These are phyloP conservation scores for Sideroxylon spinosum DNA, from an alignment of 179 eudicot genomes.

Conservation along the genomic window DNA sequence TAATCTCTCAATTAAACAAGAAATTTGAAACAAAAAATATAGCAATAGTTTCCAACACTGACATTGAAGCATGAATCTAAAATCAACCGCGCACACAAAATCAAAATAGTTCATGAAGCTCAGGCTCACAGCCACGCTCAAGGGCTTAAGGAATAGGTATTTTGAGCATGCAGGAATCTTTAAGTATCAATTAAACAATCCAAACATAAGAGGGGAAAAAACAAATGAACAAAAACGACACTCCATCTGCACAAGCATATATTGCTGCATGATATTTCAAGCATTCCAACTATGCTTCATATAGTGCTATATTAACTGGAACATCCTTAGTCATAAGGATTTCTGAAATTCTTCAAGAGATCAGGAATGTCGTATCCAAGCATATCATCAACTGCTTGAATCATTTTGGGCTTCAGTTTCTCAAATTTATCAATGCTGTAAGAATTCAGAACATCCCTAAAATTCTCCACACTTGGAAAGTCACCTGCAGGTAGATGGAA, in stretches of 20 bases:
- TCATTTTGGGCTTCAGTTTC: constrained; percentile 88
- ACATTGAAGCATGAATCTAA: background rate
- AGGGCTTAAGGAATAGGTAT: too few relatives aligned
- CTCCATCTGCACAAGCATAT: background rate
- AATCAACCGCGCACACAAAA: background rate
- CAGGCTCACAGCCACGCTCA: too few relatives aligned
- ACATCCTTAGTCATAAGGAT: constrained; percentile 59
- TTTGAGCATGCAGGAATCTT: background rate
- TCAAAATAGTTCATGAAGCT: too few relatives aligned
- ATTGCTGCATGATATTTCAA: too few relatives aligned
- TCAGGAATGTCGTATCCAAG: constrained; percentile 87
- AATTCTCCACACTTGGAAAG: constrained; percentile 75
- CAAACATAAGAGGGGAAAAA: background rate
- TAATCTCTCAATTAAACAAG: too few relatives aligned
- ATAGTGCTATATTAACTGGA: background rate
- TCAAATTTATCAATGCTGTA: constrained; percentile 81
- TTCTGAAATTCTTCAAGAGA: constrained; percentile 76
- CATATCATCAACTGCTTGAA: constrained; percentile 90
- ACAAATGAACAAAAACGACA: background rate
- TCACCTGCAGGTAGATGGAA: constrained; percentile 84
- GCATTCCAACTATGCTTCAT: background rate
- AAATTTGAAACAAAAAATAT: too few relatives aligned
- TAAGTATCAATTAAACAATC: background rate
- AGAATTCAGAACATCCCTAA: constrained; percentile 54
- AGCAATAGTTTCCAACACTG: background rate